Evolutionary conservation across 495 filamentous ascomycete species (phyloP).

Genomic region (Penicillium fimorum): DNA sequence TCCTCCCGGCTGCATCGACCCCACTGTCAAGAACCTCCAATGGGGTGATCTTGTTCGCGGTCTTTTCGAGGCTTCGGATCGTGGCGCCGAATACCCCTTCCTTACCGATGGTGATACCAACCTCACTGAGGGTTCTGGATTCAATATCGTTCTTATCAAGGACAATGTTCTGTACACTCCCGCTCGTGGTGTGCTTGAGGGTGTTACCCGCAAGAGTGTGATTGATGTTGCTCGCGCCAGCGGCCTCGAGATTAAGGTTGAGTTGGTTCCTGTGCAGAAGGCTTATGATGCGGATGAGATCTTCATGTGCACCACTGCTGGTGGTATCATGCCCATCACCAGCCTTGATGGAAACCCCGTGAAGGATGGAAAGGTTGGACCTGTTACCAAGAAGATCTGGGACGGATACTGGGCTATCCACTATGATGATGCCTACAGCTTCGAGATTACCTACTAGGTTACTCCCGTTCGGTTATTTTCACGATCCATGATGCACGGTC

Average conservation of each 20-base stretch:
- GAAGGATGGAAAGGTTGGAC: slow-evolving; percentile 34
- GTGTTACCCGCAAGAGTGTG: slow-evolving; percentile 35
- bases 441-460: no score
- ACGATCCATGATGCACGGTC: background rate
- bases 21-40: slow-evolving; percentile 44
- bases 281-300: slow-evolving; percentile 35
- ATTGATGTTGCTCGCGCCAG: slow-evolving; percentile 26
- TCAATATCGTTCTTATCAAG: slow-evolving; percentile 35
- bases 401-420: slow-evolving; percentile 42
- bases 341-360: slow-evolving; percentile 34
- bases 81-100: slow-evolving; percentile 35
- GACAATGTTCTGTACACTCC: slow-evolving; percentile 33
- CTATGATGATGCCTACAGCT: slow-evolving; percentile 34
- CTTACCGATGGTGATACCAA: slow-evolving; percentile 39
- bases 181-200: slow-evolving; percentile 32
- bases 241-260: slow-evolving; percentile 25
- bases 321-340: slow-evolving; percentile 43
- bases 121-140: slow-evolving; percentile 34
- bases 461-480: background rate
- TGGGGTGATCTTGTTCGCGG: slow-evolving; percentile 42
- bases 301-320: slow-evolving; percentile 42
- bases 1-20: slow-evolving; percentile 37
- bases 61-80: slow-evolving; percentile 29
- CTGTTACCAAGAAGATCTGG: slow-evolving; percentile 41
- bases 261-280: slow-evolving; percentile 31